Base-by-base conservation (phyloP, 2,329 filamentous ascomycete genomes). In the Mycocentrospora acerina region DNA sequence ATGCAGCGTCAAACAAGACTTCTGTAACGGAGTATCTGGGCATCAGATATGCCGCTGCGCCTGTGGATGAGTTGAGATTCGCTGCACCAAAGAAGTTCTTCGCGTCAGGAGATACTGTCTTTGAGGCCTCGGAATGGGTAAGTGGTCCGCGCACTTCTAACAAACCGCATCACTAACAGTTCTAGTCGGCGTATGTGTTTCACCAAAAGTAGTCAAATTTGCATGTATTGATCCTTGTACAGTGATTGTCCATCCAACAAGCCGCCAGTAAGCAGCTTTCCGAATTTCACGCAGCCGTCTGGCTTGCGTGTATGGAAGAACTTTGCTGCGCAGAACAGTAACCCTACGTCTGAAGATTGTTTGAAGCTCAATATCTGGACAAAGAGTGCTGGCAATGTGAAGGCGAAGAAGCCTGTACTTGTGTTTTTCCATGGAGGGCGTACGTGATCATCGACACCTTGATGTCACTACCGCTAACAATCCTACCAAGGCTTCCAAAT, bases 41-140 rank as follows among this genome's bases (percentile, higher is more conserved):
- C 13, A 63, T 68, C 24, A 59, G 57, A 8, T 70, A 64, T 35
- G 66, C 62, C 2, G 48, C 60, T 41, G 53, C 64, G 12, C 64
- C 66, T 8, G 39, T 61, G 13, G 65, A 60, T 7, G 45, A 58
- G 19, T 45, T 67, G 18, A 54, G 65, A 25, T 69, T 66, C 40
- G 60, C 56, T 8, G 48, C 60, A 3, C 59, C 60, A 3, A 51
- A 60, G 37, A 51, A 42, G 30, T 60, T 55, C 41, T 24, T 50
- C 19, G 54, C 58, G 15, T 50, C 49, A 18, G 19, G 24, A 35
- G 56, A 46, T 14, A 44, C 44, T 7, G 37, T 60, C 7, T 58
- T 53, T 28, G 42, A 54, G 28, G 57, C 58, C 7, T 55, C 51
- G 11, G 37, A 55, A 41, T 60, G 53, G 51, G 44, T 54, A 43